Base-by-base conservation (phyloP, 148 eudicot species). In the Heliosperma pusillum region DNA sequence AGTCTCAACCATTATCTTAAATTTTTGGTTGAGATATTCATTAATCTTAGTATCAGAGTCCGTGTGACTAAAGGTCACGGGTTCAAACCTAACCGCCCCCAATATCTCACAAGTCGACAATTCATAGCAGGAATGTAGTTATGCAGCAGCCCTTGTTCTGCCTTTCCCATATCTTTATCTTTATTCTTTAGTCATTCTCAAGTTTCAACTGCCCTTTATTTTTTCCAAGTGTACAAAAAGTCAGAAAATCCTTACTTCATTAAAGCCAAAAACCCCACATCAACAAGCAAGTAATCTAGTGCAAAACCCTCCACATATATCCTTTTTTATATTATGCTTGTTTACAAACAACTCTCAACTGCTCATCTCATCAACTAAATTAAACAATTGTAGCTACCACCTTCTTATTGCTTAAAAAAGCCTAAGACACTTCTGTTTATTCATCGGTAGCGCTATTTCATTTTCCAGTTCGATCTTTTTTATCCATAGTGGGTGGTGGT, bases 131-230 rank as follows among this genome's bases (percentile, higher is more conserved):
- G 6, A 36, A 36, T 36, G 42, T 36, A 36, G n/a, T n/a, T n/a
- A n/a, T n/a, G n/a, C n/a, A n/a, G 42, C 42, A 10, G 69, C 75
- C 71, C 58, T 69, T 40, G 65, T 42, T 56, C 33, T 22, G 36
- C 22, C 71, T 24, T 72, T 71, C 66, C 71, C n/a, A 55, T 45
- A 36, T 57, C 69, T 77, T 75, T 26, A 71, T 59, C 84, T 82
- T 78, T 80, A 64, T 66, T 59, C 84, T 82, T 78, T 80, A 64
- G 86, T 87, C 83, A 70, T 78, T 81, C 81, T 86, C 93, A 89
- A 83, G 87, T 64, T 75, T 82, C 81, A 81, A 83, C 76, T 55
- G 77, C 79, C 75, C 72, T 73, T 69, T 64, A 72, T 12, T 66
- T 56, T 68, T 69, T 19, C 45, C 30, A 65, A 73, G 45, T 71